These are phyloP conservation scores for Ogataea wickerhamii DNA, from an alignment of 805 yeast genomes.

Conservation along the genomic window DNA sequence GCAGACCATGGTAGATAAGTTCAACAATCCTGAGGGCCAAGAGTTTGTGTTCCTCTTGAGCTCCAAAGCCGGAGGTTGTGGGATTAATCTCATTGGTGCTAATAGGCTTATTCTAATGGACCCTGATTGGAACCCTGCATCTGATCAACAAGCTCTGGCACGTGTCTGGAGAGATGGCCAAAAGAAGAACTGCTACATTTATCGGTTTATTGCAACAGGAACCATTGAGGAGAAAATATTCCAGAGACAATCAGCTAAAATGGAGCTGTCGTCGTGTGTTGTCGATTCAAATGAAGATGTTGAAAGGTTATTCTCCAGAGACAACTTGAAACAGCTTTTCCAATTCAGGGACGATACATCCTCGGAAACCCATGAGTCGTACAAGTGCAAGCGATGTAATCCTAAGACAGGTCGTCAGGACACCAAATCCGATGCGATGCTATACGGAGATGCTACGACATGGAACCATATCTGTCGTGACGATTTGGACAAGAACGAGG, in stretches of 20 bases:
- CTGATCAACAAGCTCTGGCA: slow-evolving; percentile 96
- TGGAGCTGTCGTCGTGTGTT: slow-evolving; percentile 90
- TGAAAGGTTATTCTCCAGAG: slow-evolving; percentile 85
- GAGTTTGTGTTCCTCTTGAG: slow-evolving; percentile 88
- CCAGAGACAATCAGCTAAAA: slow-evolving; percentile 92
- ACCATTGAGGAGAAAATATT: slow-evolving; percentile 94
- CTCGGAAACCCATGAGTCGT: slow-evolving; percentile 93
- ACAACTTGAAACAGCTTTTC: slow-evolving; percentile 72
- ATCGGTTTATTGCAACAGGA: slow-evolving; percentile 91
- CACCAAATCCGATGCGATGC: slow-evolving; percentile 73
- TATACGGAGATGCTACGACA: slow-evolving; percentile 95
- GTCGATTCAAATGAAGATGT: slow-evolving; percentile 96
- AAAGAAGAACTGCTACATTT: slow-evolving; percentile 92
- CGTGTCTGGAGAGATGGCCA: slow-evolving; percentile 99
- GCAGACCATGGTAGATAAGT: slow-evolving; percentile 85
- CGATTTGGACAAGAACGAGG: slow-evolving; percentile 64
- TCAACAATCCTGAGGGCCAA: slow-evolving; percentile 83
- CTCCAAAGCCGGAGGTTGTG: slow-evolving; percentile 98
- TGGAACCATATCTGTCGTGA: slow-evolving; percentile 87
- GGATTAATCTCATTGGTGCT: slow-evolving; percentile 95
- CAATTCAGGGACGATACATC: slow-evolving; percentile 59
- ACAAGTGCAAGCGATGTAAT: slow-evolving; percentile 77
- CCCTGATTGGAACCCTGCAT: slow-evolving; percentile 97
- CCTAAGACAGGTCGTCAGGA: slow-evolving; percentile 52
- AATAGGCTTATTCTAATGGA: slow-evolving; percentile 84